phyloP scores from a whole-genome alignment of 2,329 filamentous ascomycete species.

The Claviceps maximensis region DNA sequence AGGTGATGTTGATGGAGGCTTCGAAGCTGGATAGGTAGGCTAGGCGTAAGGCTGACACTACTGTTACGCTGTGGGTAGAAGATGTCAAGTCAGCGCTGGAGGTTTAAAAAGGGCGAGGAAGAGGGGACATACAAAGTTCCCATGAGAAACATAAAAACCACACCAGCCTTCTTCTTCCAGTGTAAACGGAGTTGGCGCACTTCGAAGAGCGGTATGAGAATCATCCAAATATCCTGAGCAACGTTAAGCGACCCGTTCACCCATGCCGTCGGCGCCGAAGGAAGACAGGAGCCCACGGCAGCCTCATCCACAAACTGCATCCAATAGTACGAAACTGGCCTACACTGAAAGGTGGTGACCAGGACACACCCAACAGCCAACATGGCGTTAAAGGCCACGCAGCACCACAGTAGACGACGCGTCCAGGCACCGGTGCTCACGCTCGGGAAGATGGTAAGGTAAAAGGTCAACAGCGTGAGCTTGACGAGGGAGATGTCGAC shows the following conservation, averaged over 20 bases:
- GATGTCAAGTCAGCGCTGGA: not conserved
- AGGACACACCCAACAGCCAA: slow-evolving; percentile 26
- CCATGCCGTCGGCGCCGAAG: slow-evolving; percentile 33
- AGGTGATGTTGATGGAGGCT: slow-evolving; percentile 14
- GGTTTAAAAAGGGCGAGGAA: not conserved
- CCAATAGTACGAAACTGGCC: slow-evolving; percentile 36
- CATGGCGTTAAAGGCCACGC: slow-evolving; percentile 21
- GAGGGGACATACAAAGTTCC: slow-evolving; percentile 22
- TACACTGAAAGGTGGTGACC: slow-evolving; percentile 32
- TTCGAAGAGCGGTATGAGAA: slow-evolving; percentile 31
- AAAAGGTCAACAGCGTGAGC: slow-evolving; percentile 36
- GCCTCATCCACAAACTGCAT: slow-evolving; percentile 31
- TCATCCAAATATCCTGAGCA: slow-evolving; percentile 32
- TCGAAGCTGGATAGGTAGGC: slow-evolving; percentile 14
- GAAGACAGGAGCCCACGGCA: slow-evolving; percentile 22
- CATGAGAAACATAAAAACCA: slow-evolving; percentile 31
- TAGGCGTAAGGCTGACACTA: slow-evolving; percentile 18
- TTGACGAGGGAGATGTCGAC: slow-evolving; percentile 30
- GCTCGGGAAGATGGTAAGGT: slow-evolving; percentile 35
- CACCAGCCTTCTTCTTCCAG: slow-evolving; percentile 30
- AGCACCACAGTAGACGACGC: slow-evolving; percentile 23
- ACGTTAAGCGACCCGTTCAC: slow-evolving; percentile 36
- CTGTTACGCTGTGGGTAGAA: slow-evolving; percentile 11
- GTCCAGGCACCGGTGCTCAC: slow-evolving; percentile 12
- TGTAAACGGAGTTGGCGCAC: slow-evolving; percentile 24